Evolutionary conservation across 495 filamentous ascomycete species (phyloP).

Genomic region (Neurospora tetraspora): DNA sequence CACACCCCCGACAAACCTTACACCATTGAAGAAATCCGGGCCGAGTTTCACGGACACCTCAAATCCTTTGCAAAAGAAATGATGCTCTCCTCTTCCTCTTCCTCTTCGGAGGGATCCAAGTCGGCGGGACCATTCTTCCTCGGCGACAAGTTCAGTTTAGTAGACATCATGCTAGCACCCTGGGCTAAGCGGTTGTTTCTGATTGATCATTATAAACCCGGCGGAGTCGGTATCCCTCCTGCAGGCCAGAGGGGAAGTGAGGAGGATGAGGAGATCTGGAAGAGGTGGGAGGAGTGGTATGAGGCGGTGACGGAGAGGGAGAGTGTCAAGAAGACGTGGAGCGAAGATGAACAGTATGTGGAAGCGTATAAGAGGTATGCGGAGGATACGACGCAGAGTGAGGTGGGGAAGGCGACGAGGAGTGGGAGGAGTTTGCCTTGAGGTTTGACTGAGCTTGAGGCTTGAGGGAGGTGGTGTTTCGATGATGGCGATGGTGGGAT

Average conservation of each 20-base stretch:
- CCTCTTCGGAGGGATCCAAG: conserved; percentile 10
- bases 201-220: conserved; percentile 59
- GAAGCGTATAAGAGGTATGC: conserved; percentile 61
- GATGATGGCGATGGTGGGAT: no score
- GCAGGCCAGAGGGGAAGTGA: conserved; percentile 10
- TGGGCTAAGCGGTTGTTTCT: conserved; percentile 60
- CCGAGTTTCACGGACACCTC: conserved; percentile 41
- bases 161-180: conserved; percentile 56
- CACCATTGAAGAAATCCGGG: conserved; percentile 29
- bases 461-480: no score
- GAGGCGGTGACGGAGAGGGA: conserved; percentile 42
- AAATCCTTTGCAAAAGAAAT: conserved; percentile 50
- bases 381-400: conserved; percentile 59
- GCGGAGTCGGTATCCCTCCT: conserved; percentile 46
- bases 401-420: conserved; percentile 58
- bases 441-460: background rate
- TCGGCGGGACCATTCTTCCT: conserved; percentile 54
- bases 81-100: conserved; percentile 29
- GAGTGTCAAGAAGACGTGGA: conserved; percentile 53
- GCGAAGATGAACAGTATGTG: conserved; percentile 50
- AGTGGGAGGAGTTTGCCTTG: conserved; percentile 51
- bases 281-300: conserved; percentile 51
- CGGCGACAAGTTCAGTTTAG: conserved; percentile 42
- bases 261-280: conserved; percentile 43
- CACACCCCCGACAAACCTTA: conserved; percentile 44